A percentile compares a stretch with the other conserved stretches of the same genome.
phyloP scores from a whole-genome alignment of 192 early-diverging fungal genomes.

The Chytriomyces sp. region DNA sequence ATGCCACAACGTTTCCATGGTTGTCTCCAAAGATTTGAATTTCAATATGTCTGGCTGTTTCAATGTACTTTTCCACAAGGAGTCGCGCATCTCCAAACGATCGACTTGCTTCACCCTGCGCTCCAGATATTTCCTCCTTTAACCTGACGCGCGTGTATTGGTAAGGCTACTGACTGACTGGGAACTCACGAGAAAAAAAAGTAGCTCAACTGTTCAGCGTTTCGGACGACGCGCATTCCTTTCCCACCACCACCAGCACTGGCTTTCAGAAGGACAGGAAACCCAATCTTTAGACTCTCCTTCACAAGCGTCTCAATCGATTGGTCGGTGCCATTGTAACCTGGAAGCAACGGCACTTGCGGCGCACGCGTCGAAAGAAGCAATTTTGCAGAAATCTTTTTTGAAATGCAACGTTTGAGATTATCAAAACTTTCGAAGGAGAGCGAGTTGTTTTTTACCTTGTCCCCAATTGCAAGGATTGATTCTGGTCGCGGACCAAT shows the following conservation, averaged over 20 bases:
- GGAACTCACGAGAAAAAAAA: neutral
- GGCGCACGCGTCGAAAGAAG: constrained; percentile 46
- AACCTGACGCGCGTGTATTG: neutral
- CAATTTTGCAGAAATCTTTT: neutral
- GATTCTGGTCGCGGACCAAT: constrained; percentile 63
- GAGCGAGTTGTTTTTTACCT: constrained; percentile 43
- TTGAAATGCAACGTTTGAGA: too few relatives aligned
- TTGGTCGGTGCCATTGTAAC: constrained; percentile 70
- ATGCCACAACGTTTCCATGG: constrained; percentile 60
- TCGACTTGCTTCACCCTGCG: constrained; percentile 59
- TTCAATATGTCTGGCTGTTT: constrained; percentile 61
- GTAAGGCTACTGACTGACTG: constrained; percentile 3
- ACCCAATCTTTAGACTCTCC: constrained; percentile 56
- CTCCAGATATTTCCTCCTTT: constrained; percentile 59
- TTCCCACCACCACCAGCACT: constrained; percentile 64
- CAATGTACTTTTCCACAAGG: constrained; percentile 68
- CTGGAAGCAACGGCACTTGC: constrained; percentile 66
- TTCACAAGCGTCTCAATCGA: constrained; percentile 51
- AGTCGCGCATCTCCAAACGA: constrained; percentile 63
- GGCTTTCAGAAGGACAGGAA: constrained; percentile 67
- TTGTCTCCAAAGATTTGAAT: constrained; percentile 62
- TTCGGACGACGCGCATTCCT: constrained; percentile 67
- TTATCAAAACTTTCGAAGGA: too few relatives aligned
- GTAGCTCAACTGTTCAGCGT: constrained; percentile 30
- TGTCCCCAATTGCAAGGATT: constrained; percentile 67